Conservation (phyloP, 2,329 filamentous ascomycete species). For the Aspergillus niger region DNA sequence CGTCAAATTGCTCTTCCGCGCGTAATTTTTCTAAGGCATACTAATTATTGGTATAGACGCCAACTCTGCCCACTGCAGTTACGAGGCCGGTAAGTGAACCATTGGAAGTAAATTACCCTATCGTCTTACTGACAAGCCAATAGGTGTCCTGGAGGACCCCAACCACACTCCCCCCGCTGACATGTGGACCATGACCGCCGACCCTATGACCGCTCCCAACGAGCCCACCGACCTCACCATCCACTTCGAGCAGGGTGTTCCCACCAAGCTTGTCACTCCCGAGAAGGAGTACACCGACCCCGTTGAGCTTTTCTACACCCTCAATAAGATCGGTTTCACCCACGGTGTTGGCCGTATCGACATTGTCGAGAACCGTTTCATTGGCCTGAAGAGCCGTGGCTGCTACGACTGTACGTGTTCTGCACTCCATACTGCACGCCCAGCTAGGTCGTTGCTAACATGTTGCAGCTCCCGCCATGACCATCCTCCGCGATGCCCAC, state of each 20-base stretch:
- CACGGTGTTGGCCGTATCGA: conserved; percentile 79
- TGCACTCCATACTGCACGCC: too few relatives aligned
- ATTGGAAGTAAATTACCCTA: background rate
- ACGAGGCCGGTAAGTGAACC: conserved; percentile 67
- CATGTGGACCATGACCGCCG: conserved; percentile 72
- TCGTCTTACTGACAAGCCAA: conserved; percentile 35
- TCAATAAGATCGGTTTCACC: conserved; percentile 70
- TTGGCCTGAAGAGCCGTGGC: conserved; percentile 76
- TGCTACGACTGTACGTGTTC: conserved; percentile 66
- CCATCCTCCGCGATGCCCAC: conserved; percentile 37
- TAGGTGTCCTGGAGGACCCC: conserved; percentile 49
- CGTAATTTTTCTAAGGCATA: background rate
- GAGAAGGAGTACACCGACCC: conserved; percentile 67
- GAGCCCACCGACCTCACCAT: conserved; percentile 71
- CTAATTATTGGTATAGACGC: conserved; percentile 28
- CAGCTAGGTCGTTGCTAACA: conserved; percentile 3
- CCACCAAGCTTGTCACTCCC: conserved; percentile 64
- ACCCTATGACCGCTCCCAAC: conserved; percentile 70
- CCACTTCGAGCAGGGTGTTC: conserved; percentile 74
- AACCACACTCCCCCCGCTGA: conserved; percentile 67
- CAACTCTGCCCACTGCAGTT: conserved; percentile 65
- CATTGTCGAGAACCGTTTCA: conserved; percentile 80
- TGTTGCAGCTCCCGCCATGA: conserved; percentile 32
- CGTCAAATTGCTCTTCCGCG: conserved; percentile 49
- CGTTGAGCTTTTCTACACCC: conserved; percentile 70